These are phyloP conservation scores for Salvia rosmarinus DNA, from an alignment of 257 asterid species.

Conservation along the genomic window DNA sequence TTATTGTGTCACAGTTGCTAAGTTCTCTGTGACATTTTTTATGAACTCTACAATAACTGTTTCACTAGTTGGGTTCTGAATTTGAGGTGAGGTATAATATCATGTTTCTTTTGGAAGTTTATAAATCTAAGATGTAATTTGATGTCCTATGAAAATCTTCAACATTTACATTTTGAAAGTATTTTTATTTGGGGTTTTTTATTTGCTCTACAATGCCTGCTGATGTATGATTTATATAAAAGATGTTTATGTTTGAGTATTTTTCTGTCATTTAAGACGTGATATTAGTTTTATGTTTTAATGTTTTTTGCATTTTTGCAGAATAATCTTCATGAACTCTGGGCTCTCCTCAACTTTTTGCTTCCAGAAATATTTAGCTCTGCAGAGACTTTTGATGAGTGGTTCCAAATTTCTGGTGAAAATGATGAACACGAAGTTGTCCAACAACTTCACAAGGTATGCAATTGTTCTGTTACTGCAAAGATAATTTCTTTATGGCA, in stretches of 20 bases:
- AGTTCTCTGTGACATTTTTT: slow-evolving; percentile 18
- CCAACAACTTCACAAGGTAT: slow-evolving; percentile 99
- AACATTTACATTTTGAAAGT: background rate
- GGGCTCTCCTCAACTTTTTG: slow-evolving; percentile 96
- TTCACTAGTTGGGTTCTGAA: background rate
- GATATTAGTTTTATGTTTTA: slow-evolving; percentile 23
- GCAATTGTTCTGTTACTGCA: slow-evolving; percentile 4
- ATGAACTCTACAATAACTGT: background rate
- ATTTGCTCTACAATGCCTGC: background rate
- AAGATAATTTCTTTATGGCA: background rate
- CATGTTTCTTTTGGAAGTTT: slow-evolving; percentile 5
- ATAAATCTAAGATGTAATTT: slow-evolving; percentile 1
- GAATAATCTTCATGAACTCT: slow-evolving; percentile 99
- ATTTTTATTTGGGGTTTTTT: background rate
- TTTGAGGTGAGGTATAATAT: slow-evolving; percentile 1
- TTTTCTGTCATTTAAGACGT: background rate
- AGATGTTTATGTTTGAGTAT: background rate
- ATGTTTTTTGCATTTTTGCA: slow-evolving; percentile 42
- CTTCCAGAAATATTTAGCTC: slow-evolving; percentile 99
- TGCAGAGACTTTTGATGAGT: slow-evolving; percentile 97
- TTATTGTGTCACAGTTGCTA: background rate
- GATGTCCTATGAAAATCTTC: background rate
- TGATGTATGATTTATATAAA: background rate
- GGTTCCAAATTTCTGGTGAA: slow-evolving; percentile 99
- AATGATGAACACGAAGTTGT: slow-evolving; percentile 99